These are phyloP conservation scores for Pseudogymnoascus sp. DNA, from an alignment of 2,329 filamentous ascomycete species.

Conservation along the genomic window DNA sequence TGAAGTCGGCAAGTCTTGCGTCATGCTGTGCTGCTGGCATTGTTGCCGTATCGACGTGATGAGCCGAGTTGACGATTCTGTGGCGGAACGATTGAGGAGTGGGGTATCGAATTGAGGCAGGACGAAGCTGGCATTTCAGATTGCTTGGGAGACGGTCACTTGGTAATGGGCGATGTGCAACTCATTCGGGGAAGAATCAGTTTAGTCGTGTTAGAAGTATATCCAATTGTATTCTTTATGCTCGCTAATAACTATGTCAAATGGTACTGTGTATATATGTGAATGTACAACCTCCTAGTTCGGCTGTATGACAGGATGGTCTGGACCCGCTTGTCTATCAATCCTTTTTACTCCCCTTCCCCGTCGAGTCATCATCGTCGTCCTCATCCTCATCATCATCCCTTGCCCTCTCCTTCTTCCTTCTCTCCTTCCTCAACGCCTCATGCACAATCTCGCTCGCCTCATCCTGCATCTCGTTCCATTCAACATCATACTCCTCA, in stretches of 20 bases:
- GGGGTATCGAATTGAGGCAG: background rate
- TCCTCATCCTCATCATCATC: conserved; percentile 33
- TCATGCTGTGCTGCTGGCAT: background rate
- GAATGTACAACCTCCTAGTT: background rate
- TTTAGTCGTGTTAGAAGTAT: background rate
- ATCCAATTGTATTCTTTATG: conserved; percentile 8
- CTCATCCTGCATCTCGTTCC: conserved; percentile 70
- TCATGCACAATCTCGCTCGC: conserved; percentile 56
- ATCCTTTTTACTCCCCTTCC: conserved; percentile 14
- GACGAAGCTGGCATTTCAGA: background rate
- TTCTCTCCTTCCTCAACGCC: conserved; percentile 45
- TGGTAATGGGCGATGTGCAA: background rate
- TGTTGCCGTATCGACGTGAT: background rate
- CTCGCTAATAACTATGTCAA: background rate
- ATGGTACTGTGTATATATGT: background rate
- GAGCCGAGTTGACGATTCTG: background rate
- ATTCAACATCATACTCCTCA: conserved; percentile 82
- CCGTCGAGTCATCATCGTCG: conserved; percentile 12
- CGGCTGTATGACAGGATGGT: background rate
- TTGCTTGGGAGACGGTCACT: background rate
- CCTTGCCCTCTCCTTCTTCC: conserved; percentile 27
- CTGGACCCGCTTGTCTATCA: background rate
- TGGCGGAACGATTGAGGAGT: background rate
- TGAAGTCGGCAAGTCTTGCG: background rate
- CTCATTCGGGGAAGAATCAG: background rate